phyloP scores from a whole-genome alignment of 208 protist species.

The Leishmania tarentolae region DNA sequence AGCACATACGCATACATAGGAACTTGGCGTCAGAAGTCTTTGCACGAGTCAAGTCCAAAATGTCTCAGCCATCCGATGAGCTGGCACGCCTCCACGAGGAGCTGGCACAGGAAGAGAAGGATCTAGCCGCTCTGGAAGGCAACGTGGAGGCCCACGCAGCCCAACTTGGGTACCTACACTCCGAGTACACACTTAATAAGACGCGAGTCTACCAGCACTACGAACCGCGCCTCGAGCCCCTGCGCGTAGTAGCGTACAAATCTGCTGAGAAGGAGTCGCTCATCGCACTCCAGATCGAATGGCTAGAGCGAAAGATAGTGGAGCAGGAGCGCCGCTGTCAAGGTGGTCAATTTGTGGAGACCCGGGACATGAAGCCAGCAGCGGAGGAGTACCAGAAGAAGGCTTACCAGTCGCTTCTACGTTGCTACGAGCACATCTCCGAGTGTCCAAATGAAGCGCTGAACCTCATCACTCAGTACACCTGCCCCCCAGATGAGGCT shows the following conservation, averaged over 20 bases:
- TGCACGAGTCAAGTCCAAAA: neutral
- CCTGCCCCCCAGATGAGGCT: conserved; percentile 56
- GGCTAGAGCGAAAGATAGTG: conserved; percentile 68
- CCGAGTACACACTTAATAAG: conserved; percentile 74
- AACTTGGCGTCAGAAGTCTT: neutral
- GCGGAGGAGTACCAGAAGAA: conserved; percentile 47
- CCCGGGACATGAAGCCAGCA: conserved; percentile 41
- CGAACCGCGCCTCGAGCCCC: conserved; percentile 58
- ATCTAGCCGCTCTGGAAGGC: conserved; percentile 52
- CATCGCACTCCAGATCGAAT: conserved; percentile 55
- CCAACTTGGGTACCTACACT: conserved; percentile 67
- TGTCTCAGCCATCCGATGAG: conserved; percentile 26
- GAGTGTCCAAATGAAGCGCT: conserved; percentile 51
- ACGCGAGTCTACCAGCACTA: conserved; percentile 50
- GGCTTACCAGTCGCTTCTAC: conserved; percentile 38
- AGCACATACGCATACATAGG: neutral
- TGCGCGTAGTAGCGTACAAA: conserved; percentile 46
- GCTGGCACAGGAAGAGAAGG: conserved; percentile 41
- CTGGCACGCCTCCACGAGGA: conserved; percentile 35
- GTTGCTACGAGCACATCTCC: conserved; percentile 55
- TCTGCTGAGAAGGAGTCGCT: conserved; percentile 36
- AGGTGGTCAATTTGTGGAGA: conserved; percentile 37
- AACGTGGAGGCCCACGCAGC: conserved; percentile 60
- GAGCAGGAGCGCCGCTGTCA: conserved; percentile 52
- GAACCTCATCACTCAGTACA: conserved; percentile 63